phyloP scores from a whole-genome alignment of 495 filamentous ascomycete species.

The Talaromyces adpressus region DNA sequence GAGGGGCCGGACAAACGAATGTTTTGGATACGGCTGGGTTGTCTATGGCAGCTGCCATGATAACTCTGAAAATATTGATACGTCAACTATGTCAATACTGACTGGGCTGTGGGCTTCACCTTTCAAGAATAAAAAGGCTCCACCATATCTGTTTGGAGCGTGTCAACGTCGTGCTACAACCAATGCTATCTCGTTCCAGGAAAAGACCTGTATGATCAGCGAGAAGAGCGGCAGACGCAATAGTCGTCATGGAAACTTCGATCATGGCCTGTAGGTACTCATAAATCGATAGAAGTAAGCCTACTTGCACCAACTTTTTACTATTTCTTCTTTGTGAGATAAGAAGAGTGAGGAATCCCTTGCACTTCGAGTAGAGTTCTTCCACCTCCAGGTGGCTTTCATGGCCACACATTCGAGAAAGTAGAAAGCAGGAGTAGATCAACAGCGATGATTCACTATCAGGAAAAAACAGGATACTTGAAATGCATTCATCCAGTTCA shows the following conservation, averaged over 20 bases:
- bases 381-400: background rate
- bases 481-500: background rate
- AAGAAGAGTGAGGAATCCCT: conserved; percentile 2
- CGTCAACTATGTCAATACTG: background rate
- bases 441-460: conserved; percentile 3
- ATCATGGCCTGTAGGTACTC: conserved; percentile 5
- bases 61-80: background rate
- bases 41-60: background rate
- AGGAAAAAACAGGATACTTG: background rate
- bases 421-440: conserved; percentile 1
- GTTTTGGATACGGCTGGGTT: background rate
- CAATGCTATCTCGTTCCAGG: background rate
- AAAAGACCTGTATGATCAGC: background rate
- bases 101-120: background rate
- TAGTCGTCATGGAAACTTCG: background rate
- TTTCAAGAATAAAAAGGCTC: conserved; percentile 5
- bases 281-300: conserved; percentile 3
- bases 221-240: background rate
- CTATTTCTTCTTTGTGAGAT: background rate
- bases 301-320: conserved; percentile 3
- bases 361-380: background rate
- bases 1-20: background rate
- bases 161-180: background rate
- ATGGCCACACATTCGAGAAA: background rate
- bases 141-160: background rate